phyloP scores from a whole-genome alignment of 73 alveolate genomes.

The Stentor roeselii region DNA sequence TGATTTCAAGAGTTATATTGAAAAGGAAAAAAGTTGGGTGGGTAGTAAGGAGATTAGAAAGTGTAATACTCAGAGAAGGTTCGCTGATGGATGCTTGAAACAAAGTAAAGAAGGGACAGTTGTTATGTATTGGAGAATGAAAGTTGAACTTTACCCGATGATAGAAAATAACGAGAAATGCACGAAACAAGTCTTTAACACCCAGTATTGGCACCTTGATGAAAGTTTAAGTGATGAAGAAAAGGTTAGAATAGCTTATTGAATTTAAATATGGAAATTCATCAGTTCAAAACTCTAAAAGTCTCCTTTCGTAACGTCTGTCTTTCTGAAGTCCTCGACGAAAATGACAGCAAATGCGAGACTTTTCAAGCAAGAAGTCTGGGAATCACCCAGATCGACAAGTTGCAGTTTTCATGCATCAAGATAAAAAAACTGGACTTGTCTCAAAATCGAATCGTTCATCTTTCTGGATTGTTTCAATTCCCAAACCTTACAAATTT shows the following conservation, averaged over 20 bases:
- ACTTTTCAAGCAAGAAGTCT: too few relatives aligned
- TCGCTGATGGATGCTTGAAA: not conserved
- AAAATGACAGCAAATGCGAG: too few relatives aligned
- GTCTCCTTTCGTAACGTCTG: too few relatives aligned
- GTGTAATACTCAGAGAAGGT: constrained; percentile 6
- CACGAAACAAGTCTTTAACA: not conserved
- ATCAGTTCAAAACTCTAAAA: too few relatives aligned
- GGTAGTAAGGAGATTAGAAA: not conserved
- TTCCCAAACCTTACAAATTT: not conserved
- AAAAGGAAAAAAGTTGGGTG: not conserved
- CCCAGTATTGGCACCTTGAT: constrained; percentile 7
- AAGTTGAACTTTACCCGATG: not conserved
- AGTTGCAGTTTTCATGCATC: not conserved
- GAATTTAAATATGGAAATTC: too few relatives aligned
- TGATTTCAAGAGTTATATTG: not conserved
- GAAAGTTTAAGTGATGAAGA: not conserved
- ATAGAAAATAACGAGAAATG: not conserved
- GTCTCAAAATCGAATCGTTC: not conserved
- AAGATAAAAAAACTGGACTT: not conserved
- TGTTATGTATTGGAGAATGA: not conserved
- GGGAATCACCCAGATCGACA: too few relatives aligned
- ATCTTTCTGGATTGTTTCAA: not conserved
- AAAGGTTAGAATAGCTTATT: too few relatives aligned
- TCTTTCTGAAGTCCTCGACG: too few relatives aligned
- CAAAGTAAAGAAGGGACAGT: too few relatives aligned